These are phyloP conservation scores for Colletotrichum aenigma DNA, from an alignment of 2,329 filamentous ascomycete species.

Conservation along the genomic window DNA sequence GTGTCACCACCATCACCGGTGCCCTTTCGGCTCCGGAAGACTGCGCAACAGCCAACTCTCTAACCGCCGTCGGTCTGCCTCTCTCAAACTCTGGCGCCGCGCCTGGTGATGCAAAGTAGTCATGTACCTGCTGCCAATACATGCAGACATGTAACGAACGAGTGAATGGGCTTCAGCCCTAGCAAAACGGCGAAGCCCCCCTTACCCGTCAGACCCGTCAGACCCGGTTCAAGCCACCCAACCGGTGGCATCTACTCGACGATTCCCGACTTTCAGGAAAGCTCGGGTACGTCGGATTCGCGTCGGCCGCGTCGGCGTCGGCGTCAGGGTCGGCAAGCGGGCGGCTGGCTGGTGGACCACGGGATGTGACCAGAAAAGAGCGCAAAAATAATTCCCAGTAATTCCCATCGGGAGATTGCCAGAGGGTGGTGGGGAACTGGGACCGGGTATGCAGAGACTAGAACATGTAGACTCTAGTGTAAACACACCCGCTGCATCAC, in stretches of 20 bases:
- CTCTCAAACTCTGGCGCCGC: neutral
- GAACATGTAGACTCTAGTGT: neutral
- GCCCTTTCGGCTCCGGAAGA: conserved; percentile 8
- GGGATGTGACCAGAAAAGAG: neutral
- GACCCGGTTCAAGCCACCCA: neutral
- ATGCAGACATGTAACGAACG: neutral
- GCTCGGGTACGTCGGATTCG: conserved; percentile 5
- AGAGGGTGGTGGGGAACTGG: neutral
- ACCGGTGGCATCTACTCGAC: neutral
- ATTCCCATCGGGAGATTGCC: neutral
- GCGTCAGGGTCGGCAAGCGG: neutral
- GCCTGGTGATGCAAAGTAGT: neutral
- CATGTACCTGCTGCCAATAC: neutral
- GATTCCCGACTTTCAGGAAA: neutral
- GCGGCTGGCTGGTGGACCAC: neutral
- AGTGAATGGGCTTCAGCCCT: neutral
- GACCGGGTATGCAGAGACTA: neutral
- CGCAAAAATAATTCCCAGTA: neutral
- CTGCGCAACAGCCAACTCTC: neutral
- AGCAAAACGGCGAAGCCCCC: neutral
- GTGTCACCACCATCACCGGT: neutral
- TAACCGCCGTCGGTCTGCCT: neutral
- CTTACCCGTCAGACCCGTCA: neutral
- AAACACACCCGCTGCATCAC: neutral
- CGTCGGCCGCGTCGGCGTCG: conserved; percentile 2